Evolutionary conservation across 441 rosid genomes (phyloP).

Genomic region (Eruca vesicaria): DNA sequence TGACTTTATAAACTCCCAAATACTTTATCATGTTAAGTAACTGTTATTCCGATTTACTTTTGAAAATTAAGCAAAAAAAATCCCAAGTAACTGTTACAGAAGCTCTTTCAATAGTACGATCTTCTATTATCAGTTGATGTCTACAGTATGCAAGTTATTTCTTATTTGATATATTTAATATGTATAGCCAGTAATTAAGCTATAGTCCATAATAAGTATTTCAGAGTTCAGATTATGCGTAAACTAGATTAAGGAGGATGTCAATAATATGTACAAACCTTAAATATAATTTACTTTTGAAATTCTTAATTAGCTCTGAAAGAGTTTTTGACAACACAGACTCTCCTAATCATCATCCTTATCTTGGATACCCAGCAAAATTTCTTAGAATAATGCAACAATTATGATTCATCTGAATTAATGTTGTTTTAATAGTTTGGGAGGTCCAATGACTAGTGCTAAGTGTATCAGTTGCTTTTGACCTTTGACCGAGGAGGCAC

Average conservation of each 20-base stretch:
- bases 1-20: background rate
- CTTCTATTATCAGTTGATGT: background rate
- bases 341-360: constrained; percentile 49
- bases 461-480: constrained; percentile 57
- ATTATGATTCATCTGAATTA: constrained; percentile 18
- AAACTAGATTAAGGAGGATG: constrained; percentile 1
- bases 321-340: constrained; percentile 19
- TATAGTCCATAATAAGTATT: background rate
- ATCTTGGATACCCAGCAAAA: constrained; percentile 40
- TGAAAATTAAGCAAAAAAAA: too few relatives aligned
- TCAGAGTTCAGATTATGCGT: background rate
- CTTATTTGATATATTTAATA: background rate
- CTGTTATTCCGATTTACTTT: too few relatives aligned
- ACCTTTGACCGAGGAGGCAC: constrained; percentile 78
- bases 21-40: background rate
- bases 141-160: background rate
- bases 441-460: constrained; percentile 38
- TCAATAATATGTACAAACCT: constrained; percentile 17
- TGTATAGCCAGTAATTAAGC: background rate
- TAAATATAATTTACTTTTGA: background rate
- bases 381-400: constrained; percentile 17
- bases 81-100: background rate
- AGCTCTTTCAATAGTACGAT: background rate
- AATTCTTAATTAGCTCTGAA: constrained; percentile 9
- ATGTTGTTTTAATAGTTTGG: constrained; percentile 15